Evolutionary conservation across 1,139 yeast genomes (phyloP).

Genomic region (Suhomyces wounanorum): DNA sequence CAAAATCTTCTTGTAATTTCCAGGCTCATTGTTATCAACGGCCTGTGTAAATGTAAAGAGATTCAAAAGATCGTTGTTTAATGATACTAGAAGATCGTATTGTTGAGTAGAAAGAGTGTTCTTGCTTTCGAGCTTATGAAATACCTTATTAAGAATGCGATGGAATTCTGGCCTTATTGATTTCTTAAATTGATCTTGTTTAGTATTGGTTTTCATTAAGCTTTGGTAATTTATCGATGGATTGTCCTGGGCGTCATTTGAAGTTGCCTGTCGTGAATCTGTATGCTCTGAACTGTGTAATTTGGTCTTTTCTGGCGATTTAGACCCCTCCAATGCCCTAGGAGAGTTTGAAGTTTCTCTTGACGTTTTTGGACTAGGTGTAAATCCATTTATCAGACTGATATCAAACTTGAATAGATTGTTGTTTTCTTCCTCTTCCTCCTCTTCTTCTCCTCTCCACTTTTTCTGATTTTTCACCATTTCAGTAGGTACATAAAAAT

Average conservation of each 20-base stretch:
- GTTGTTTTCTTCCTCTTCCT: constrained; percentile 18
- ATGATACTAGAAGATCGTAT: constrained; percentile 34
- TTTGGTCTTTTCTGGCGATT: neutral
- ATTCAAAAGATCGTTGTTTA: constrained; percentile 34
- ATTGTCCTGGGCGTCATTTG: constrained; percentile 1
- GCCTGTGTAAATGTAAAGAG: constrained; percentile 29
- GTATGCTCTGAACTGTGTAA: neutral
- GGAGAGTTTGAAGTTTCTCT: constrained; percentile 22
- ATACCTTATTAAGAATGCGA: constrained; percentile 37
- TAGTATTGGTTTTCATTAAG: constrained; percentile 15
- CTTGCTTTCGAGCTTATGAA: constrained; percentile 37
- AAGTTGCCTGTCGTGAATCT: neutral
- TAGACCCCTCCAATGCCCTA: neutral
- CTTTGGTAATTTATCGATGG: constrained; percentile 11
- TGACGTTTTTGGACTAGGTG: constrained; percentile 10
- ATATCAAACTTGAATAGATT: constrained; percentile 38
- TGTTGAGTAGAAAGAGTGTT: constrained; percentile 38
- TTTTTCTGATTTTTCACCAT: constrained; percentile 36
- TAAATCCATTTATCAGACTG: constrained; percentile 30
- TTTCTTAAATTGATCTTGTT: constrained; percentile 30
- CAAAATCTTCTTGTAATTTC: constrained; percentile 28
- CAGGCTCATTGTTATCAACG: constrained; percentile 20
- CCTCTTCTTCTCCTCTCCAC: constrained; percentile 28
- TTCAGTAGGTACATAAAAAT: constrained; percentile 46
- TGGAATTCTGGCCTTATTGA: constrained; percentile 32